These are phyloP conservation scores for Nannochloropsis salina DNA, from an alignment of 108 stramenopile species.

Conservation along the genomic window DNA sequence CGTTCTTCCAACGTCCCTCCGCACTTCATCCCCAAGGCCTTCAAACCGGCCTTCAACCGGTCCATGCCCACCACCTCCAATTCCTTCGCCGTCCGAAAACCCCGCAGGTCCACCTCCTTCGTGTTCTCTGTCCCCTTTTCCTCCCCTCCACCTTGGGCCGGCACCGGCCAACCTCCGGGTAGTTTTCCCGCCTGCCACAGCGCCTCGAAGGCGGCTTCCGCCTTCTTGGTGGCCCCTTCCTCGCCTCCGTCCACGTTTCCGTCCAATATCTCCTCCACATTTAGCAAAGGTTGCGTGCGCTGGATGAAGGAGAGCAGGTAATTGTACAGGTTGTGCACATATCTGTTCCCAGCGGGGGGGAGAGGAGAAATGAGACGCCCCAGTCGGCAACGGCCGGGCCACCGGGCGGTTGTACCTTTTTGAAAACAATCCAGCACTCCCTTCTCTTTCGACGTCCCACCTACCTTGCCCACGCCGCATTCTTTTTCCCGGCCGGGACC, in stretches of 20 bases:
- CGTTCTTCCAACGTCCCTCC: constrained; percentile 81
- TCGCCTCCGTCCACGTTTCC: neutral
- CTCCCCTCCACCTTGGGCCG: neutral
- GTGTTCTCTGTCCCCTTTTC: neutral
- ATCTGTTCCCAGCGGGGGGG: neutral
- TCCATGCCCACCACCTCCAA: constrained; percentile 65
- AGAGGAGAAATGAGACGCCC: too few species aligned
- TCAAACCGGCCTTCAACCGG: constrained; percentile 72
- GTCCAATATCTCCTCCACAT: constrained; percentile 25
- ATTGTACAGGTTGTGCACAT: constrained; percentile 29
- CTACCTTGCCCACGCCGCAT: constrained; percentile 19
- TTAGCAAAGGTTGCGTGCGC: constrained; percentile 31
- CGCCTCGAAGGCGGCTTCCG: constrained; percentile 24
- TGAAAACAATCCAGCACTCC: neutral
- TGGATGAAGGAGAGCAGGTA: constrained; percentile 27
- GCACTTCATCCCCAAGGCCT: constrained; percentile 84
- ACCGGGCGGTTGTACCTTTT: too few species aligned
- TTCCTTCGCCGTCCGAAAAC: constrained; percentile 47
- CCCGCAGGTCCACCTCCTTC: constrained; percentile 16
- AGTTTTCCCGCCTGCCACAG: constrained; percentile 26
- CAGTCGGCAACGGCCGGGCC: too few species aligned
- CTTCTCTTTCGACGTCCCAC: neutral
- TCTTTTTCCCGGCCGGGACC: constrained; percentile 18
- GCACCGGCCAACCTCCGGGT: neutral
- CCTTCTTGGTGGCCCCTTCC: neutral